phyloP scores from a whole-genome alignment of 495 filamentous ascomycete genomes.

The Hypomontagnella submonticulosa region DNA sequence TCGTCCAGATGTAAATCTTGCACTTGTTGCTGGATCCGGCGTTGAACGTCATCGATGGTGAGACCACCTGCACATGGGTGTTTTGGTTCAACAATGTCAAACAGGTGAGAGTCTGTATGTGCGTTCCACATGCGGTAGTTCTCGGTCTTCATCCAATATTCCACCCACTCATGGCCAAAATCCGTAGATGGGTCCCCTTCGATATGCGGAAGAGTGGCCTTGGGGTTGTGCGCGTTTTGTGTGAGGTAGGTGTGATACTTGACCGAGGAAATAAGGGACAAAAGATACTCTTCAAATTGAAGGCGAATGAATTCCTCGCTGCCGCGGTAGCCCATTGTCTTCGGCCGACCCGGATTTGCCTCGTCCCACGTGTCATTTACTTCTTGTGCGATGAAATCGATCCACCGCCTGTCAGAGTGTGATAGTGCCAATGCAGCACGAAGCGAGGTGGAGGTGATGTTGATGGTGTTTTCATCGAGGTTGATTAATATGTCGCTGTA shows the following conservation, averaged over 20 bases:
- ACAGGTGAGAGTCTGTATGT: slow-evolving; percentile 82
- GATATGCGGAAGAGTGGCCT: slow-evolving; percentile 67
- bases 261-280: slow-evolving; percentile 86
- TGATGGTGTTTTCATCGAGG: slow-evolving; percentile 89
- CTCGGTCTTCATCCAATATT: slow-evolving; percentile 84
- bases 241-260: slow-evolving; percentile 88
- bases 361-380: slow-evolving; percentile 98
- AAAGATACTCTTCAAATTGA: slow-evolving; percentile 96
- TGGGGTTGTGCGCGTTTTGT: slow-evolving; percentile 68
- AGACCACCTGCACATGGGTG: slow-evolving; percentile 96
- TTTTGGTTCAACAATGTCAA: slow-evolving; percentile 90
- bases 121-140: slow-evolving; percentile 86
- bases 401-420: slow-evolving; percentile 91
- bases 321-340: slow-evolving; percentile 93
- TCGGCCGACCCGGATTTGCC: slow-evolving; percentile 84
- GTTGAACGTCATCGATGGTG: slow-evolving; percentile 93
- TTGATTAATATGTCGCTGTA: slow-evolving; percentile 98
- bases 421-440: slow-evolving; percentile 82
- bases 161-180: slow-evolving; percentile 79
- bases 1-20: slow-evolving; percentile 91
- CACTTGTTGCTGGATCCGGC: slow-evolving; percentile 87
- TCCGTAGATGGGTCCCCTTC: slow-evolving; percentile 89
- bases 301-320: slow-evolving; percentile 98
- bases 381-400: slow-evolving; percentile 91
- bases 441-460: slow-evolving; percentile 81